phyloP scores from a whole-genome alignment of 495 filamentous ascomycete species.

The Tuber microsphaerosporum region DNA sequence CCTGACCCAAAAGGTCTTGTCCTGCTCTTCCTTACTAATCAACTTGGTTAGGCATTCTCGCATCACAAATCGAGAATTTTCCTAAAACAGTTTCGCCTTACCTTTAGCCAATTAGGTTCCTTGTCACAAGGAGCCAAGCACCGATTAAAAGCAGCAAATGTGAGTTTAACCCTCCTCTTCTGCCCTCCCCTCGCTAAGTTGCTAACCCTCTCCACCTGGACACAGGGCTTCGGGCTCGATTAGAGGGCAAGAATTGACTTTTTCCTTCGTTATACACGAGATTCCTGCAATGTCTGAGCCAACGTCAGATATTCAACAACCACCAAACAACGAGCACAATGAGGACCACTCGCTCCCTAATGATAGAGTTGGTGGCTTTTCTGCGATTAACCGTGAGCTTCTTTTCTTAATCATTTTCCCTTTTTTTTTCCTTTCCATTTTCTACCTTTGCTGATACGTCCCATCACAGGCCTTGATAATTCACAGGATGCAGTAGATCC shows the following conservation, averaged over 20 bases:
- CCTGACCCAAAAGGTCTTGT: neutral
- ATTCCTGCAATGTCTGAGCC: slow-evolving; percentile 8
- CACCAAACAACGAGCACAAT: slow-evolving; percentile 24
- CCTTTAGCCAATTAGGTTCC: neutral
- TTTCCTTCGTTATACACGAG: neutral
- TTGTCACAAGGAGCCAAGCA: slow-evolving; percentile 10
- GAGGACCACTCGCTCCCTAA: slow-evolving; percentile 17
- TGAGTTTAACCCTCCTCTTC: slow-evolving; percentile 1
- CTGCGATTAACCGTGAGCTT: slow-evolving; percentile 15
- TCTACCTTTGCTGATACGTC: slow-evolving; percentile 12
- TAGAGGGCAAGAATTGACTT: slow-evolving; percentile 30
- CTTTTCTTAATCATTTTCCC: slow-evolving; percentile 15
- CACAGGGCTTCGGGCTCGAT: slow-evolving; percentile 39
- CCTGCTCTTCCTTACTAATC: neutral
- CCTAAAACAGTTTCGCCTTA: neutral
- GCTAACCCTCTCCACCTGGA: slow-evolving; percentile 10
- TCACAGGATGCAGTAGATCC: slow-evolving; percentile 32
- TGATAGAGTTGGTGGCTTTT: slow-evolving; percentile 19
- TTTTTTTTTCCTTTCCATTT: slow-evolving; percentile 12
- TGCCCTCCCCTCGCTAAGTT: slow-evolving; percentile 3
- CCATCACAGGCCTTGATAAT: slow-evolving; percentile 26
- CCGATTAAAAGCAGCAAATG: slow-evolving; percentile 5
- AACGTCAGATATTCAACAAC: slow-evolving; percentile 13
- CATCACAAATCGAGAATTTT: neutral
- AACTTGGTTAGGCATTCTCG: neutral